A percentile compares a stretch with the other conserved stretches of the same genome.
phyloP scores from a whole-genome alignment of 441 rosid species.

The Erysimum cheiri region DNA sequence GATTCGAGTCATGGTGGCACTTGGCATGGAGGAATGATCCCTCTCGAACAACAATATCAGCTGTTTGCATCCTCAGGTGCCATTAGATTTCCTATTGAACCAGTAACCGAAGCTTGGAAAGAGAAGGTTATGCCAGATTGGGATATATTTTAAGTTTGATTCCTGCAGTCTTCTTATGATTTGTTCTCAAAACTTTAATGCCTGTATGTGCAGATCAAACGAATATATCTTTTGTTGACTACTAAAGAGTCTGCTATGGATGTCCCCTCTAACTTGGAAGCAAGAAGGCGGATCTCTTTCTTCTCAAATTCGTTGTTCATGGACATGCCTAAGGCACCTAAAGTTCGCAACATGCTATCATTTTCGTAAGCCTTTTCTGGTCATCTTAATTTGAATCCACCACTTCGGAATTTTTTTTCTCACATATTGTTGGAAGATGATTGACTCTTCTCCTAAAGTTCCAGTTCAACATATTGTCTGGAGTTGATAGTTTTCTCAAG shows the following conservation, averaged over 20 bases:
- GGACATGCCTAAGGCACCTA: constrained; percentile 98
- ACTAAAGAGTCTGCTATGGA: constrained; percentile 99
- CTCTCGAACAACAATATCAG: constrained; percentile 73
- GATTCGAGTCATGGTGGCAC: constrained; percentile 80
- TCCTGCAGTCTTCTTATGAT: constrained; percentile 2
- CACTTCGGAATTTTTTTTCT: constrained; percentile 10
- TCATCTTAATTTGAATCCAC: constrained; percentile 13
- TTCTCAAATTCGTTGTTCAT: constrained; percentile 98
- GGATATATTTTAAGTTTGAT: constrained; percentile 4
- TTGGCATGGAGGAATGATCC: constrained; percentile 69
- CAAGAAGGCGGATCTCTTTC: constrained; percentile 97
- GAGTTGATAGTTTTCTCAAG: constrained; percentile 13
- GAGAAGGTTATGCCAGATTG: constrained; percentile 69
- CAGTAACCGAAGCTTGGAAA: constrained; percentile 91
- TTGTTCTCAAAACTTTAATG: constrained; percentile 21
- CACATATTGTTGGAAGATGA: constrained; percentile 6
- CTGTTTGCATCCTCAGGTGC: constrained; percentile 96
- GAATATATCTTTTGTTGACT: constrained; percentile 87
- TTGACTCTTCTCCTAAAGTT: constrained; percentile 19
- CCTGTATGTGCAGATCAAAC: constrained; percentile 68
- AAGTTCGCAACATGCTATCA: constrained; percentile 99
- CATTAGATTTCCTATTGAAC: constrained; percentile 79
- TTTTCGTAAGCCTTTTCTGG: constrained; percentile 80
- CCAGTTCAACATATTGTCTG: constrained; percentile 6
- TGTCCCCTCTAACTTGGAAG: constrained; percentile 99